Conservation (phyloP, 305 asterid genomes). For the Solanum hybrid region DNA sequence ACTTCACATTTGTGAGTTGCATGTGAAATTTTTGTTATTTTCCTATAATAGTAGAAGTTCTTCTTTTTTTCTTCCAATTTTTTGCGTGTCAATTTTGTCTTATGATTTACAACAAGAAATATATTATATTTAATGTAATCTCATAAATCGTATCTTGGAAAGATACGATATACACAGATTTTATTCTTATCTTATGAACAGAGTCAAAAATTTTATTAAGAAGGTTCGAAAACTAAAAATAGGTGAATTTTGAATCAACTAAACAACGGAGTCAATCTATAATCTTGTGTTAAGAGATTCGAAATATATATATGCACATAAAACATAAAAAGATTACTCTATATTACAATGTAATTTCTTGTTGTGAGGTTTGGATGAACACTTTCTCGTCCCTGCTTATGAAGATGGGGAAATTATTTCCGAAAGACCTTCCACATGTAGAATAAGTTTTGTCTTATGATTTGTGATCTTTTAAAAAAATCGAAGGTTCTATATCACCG, state of each 20-base stretch:
- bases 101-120: background rate
- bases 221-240: background rate
- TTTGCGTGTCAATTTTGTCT: background rate
- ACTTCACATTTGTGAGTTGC: background rate
- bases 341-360: background rate
- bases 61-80: background rate
- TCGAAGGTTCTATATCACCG: constrained; percentile 4
- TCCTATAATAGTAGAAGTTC: background rate
- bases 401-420: background rate
- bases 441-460: background rate
- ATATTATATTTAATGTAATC: background rate
- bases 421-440: rapidly evolving
- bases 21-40: constrained; percentile 4
- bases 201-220: background rate
- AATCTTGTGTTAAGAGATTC: background rate
- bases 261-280: background rate
- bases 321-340: background rate
- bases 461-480: background rate
- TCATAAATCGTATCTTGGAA: background rate
- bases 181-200: background rate
- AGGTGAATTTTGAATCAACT: background rate
- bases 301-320: background rate
- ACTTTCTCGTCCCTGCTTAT: background rate
- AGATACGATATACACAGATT: rapidly evolving
- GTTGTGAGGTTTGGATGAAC: background rate